These are phyloP conservation scores for Davidsoniella virescens DNA, from an alignment of 2,329 filamentous ascomycete species.

Conservation along the genomic window DNA sequence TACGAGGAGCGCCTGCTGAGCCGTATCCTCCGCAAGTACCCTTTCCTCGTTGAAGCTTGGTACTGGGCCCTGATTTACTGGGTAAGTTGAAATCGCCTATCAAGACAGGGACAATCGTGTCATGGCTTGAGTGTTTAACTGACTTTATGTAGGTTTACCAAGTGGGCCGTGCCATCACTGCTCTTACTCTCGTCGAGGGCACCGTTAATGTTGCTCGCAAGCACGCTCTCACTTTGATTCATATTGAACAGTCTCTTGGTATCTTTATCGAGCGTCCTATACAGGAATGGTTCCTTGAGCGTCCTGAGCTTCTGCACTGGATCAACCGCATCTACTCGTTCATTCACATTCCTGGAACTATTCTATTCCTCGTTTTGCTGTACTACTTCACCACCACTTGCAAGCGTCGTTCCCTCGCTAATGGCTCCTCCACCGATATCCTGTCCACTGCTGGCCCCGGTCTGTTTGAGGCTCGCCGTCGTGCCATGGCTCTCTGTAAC, in stretches of 20 bases:
- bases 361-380: conserved; percentile 47
- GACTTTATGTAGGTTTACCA: conserved; percentile 45
- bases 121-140: not conserved
- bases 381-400: conserved; percentile 55
- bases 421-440: conserved; percentile 16
- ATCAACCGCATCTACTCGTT: conserved; percentile 61
- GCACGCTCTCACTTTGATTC: conserved; percentile 52
- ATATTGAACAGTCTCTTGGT: conserved; percentile 45
- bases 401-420: conserved; percentile 24
- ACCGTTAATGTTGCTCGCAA: conserved; percentile 52
- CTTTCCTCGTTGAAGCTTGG: conserved; percentile 60
- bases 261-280: conserved; percentile 50
- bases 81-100: conserved; percentile 32
- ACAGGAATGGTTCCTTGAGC: conserved; percentile 35
- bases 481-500: conserved; percentile 47
- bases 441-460: conserved; percentile 24
- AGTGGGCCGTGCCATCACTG: conserved; percentile 54
- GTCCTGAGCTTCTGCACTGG: conserved; percentile 44
- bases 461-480: conserved; percentile 37
- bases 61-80: conserved; percentile 66
- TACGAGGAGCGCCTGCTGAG: conserved; percentile 46
- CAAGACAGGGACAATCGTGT: not conserved
- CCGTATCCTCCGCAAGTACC: conserved; percentile 47
- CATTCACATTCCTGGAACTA: conserved; percentile 63
- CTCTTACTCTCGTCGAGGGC: conserved; percentile 48